Percentiles rank a stretch among this genome's conserved stretches.
phyloP scores from a whole-genome alignment of 1,284 basidiomycete genomes.

The Hemileia vastatrix region DNA sequence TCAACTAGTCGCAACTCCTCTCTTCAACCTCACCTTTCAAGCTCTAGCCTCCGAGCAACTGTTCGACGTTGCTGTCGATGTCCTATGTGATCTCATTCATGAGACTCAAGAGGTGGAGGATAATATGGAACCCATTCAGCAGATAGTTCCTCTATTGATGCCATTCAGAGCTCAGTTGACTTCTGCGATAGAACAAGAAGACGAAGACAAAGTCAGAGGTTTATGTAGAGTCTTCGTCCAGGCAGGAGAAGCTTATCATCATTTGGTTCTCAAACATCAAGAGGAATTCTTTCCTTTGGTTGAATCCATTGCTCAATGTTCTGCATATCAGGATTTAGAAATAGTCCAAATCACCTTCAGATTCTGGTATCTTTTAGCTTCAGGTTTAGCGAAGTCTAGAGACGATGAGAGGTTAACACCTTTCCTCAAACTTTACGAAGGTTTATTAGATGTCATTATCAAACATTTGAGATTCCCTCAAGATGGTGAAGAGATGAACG shows the following conservation, averaged over 20 bases:
- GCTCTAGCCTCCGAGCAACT: constrained; percentile 54
- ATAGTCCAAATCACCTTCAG: constrained; percentile 96
- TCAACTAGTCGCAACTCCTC: constrained; percentile 63
- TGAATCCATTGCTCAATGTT: constrained; percentile 83
- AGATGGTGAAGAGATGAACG: constrained; percentile 56
- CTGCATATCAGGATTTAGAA: constrained; percentile 85
- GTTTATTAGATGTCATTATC: constrained; percentile 78
- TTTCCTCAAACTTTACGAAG: constrained; percentile 70
- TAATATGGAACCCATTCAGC: constrained; percentile 76
- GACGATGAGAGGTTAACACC: constrained; percentile 47
- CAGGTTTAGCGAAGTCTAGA: constrained; percentile 59
- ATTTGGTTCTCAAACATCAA: constrained; percentile 75
- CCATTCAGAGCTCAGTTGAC: constrained; percentile 56
- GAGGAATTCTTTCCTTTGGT: constrained; percentile 87
- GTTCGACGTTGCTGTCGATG: constrained; percentile 85
- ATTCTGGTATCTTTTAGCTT: constrained; percentile 91
- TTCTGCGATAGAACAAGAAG: constrained; percentile 32
- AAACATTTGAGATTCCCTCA: constrained; percentile 83
- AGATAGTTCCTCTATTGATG: constrained; percentile 69
- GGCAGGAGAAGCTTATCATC: constrained; percentile 88
- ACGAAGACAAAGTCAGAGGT: constrained; percentile 75
- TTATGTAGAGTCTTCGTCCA: constrained; percentile 86
- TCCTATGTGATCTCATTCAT: constrained; percentile 88
- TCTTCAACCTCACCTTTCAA: constrained; percentile 55
- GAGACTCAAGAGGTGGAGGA: constrained; percentile 97